These are phyloP conservation scores for Alternaria sp. DNA, from an alignment of 2,329 filamentous ascomycete genomes.

Conservation along the genomic window DNA sequence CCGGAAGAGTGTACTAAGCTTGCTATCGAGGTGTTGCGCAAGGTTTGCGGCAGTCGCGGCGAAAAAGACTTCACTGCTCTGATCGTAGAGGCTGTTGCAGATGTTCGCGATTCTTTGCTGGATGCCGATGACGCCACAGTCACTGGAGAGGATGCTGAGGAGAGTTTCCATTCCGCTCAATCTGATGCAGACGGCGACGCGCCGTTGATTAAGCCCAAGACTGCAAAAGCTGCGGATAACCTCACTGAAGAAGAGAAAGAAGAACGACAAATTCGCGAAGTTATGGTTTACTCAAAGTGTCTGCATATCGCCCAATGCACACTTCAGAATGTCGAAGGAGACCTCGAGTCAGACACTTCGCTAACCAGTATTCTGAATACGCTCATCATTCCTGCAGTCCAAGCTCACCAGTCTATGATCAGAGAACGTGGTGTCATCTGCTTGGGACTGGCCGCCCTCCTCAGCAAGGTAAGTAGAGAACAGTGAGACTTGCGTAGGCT, in stretches of 20 bases:
- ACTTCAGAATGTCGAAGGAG: constrained; percentile 89
- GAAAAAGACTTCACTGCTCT: constrained; percentile 85
- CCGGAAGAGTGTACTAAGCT: constrained; percentile 94
- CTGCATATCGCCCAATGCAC: constrained; percentile 97
- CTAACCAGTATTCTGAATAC: constrained; percentile 99
- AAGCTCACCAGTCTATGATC: constrained; percentile 90
- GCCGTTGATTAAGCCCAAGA: constrained; percentile 59
- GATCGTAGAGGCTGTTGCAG: constrained; percentile 91
- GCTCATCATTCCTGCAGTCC: constrained; percentile 91
- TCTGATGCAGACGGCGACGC: constrained; percentile 75
- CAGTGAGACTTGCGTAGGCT: neutral
- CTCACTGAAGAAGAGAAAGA: constrained; percentile 62
- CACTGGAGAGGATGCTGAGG: constrained; percentile 58
- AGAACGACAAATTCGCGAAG: constrained; percentile 83
- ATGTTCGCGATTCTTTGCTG: constrained; percentile 93
- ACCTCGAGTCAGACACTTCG: constrained; percentile 86
- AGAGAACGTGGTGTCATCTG: constrained; percentile 90
- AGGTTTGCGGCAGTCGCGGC: constrained; percentile 81
- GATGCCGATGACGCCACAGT: constrained; percentile 69
- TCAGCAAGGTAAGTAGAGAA: constrained; percentile 72
- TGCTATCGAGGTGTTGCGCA: constrained; percentile 79
- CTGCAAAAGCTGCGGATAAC: constrained; percentile 46
- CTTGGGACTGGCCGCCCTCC: constrained; percentile 86
- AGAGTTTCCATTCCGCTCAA: constrained; percentile 92
- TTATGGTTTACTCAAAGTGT: constrained; percentile 98